Percentiles rank a stretch among this genome's conserved stretches.
Evolutionary conservation across 1,284 basidiomycete genomes (phyloP).

Genomic region (Ganoderma resinaceum): DNA sequence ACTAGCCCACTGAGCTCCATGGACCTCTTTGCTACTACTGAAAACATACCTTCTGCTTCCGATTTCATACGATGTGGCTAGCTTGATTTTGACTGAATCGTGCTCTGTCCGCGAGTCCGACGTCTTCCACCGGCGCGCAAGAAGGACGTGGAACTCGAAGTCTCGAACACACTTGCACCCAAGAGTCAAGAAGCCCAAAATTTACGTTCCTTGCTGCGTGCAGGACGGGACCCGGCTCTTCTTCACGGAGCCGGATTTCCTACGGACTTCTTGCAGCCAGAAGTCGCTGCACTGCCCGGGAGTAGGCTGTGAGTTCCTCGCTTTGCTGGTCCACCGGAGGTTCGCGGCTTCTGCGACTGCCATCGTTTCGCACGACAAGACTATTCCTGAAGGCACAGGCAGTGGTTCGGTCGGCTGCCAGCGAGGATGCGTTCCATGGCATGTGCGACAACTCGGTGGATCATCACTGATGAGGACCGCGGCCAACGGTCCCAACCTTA

Average conservation of each 20-base stretch:
- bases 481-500: not conserved
- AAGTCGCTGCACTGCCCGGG: not conserved
- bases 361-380: not conserved
- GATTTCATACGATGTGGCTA: not conserved
- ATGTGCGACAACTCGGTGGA: not conserved
- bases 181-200: not conserved
- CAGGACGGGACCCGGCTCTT: not conserved
- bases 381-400: not conserved
- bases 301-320: not conserved
- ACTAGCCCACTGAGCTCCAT: too few species aligned
- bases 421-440: not conserved
- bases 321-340: not conserved
- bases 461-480: not conserved
- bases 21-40: not conserved
- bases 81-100: not conserved
- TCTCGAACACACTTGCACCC: not conserved
- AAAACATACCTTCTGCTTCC: not conserved
- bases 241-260: not conserved
- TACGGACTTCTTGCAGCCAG: not conserved
- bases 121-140: not conserved
- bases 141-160: too few species aligned
- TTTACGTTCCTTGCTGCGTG: not conserved
- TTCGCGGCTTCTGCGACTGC: not conserved
- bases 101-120: not conserved
- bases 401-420: not conserved